Base-by-base conservation (phyloP, 352 stramenopile species). In the Phytophthora sojae region DNA sequence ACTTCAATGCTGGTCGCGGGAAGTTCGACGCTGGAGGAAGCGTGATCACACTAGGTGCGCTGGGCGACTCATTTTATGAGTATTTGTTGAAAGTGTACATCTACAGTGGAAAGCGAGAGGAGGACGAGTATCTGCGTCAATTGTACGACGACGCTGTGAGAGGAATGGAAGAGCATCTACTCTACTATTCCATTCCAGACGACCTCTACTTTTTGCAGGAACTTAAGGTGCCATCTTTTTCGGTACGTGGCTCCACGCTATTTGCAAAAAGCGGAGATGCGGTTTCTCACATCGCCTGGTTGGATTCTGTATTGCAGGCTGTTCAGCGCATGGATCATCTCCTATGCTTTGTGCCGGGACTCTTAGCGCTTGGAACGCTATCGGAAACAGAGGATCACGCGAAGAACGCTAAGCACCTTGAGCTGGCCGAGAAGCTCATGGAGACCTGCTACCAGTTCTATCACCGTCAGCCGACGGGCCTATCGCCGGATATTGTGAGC, bases 61-160 rank as follows among this genome's bases (percentile, higher is more conserved):
- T 98, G 49, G 95, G 92, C 11, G 98, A 99, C 75, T 98, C 91
- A 14, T 98, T 99, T 71, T 99, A 99, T 76, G 97, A 99, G 80
- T 99, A 99, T 77, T 79, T 99, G 57, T 76, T 99, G 44, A 99
- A 99, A 80, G 85, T 97, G 39, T 99, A 94, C 83, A 74, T 99
- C n/a, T 98, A 99, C 83, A 97, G 94, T 45, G 96, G 95, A 44
- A 91, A 91, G 64, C 75, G 75, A 8, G 23, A 76, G 15, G 62
- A 93, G 29, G 91, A 97, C 55, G 67, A 57, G 21, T 93, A 85
- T 44, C 50, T 95, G 35, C 75, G 90, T n/a, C 70, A 94, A 12
- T 85, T 98, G 58, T 99, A 99, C 69, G 96, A 99, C 64, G 82
- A 94, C 47, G 88, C 96, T 2, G 93, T 99, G 54, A 80, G 94